Conservation (phyloP, 495 filamentous ascomycete genomes). For the Aspergillus funiculosus region DNA sequence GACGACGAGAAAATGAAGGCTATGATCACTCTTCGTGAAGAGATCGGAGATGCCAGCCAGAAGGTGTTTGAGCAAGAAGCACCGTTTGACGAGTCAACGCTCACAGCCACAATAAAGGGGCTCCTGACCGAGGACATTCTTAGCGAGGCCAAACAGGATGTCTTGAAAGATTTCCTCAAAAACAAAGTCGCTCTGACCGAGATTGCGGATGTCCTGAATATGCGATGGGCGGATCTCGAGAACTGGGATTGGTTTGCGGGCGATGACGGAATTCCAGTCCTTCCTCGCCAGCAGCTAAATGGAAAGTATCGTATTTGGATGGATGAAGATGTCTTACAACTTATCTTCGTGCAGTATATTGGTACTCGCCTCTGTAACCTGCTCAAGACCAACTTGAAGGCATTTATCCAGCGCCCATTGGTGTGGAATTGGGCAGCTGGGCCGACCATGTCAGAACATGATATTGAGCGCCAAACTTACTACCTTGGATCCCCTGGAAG, state of each 20-base stretch:
- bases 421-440: constrained; percentile 40
- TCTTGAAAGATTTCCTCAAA: constrained; percentile 46
- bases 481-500: constrained; percentile 15
- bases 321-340: constrained; percentile 56
- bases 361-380: constrained; percentile 49
- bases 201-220: constrained; percentile 56
- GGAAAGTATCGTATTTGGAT: constrained; percentile 51
- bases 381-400: constrained; percentile 40
- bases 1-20: constrained; percentile 22
- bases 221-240: constrained; percentile 48
- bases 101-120: constrained; percentile 42
- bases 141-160: constrained; percentile 48
- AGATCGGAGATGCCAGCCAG: neutral
- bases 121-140: constrained; percentile 49
- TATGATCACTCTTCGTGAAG: constrained; percentile 24
- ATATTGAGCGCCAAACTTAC: constrained; percentile 24
- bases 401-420: constrained; percentile 33
- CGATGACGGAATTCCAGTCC: constrained; percentile 38
- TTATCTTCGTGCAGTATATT: constrained; percentile 57
- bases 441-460: constrained; percentile 13
- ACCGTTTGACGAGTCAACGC: constrained; percentile 31
- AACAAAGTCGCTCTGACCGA: constrained; percentile 47
- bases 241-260: constrained; percentile 52
- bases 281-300: constrained; percentile 48
- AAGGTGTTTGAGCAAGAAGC: constrained; percentile 19